A percentile compares a stretch with the other conserved stretches of the same genome.
Conservation (phyloP, 139 green algal genomes). For the Closterium sp. region DNA sequence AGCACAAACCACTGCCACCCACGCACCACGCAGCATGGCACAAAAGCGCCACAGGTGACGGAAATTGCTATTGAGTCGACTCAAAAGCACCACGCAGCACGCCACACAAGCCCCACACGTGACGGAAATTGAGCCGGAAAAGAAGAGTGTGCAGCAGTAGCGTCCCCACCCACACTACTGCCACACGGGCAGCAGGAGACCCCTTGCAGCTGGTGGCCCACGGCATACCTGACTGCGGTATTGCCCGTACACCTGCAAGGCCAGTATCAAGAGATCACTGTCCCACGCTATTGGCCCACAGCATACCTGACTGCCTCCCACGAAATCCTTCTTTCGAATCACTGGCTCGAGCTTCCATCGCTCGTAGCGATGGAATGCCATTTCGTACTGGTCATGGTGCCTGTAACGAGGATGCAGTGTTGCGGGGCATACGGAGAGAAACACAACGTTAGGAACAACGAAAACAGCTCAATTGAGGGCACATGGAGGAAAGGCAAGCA, state of each 20-base stretch:
- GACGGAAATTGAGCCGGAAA: neutral
- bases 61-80: no score
- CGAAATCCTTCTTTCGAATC: neutral
- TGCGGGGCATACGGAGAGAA: no score
- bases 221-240: neutral
- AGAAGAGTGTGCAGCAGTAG: neutral
- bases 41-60: no score
- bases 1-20: neutral
- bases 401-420: no score
- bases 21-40: neutral
- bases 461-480: no score
- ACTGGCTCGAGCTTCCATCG: neutral
- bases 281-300: neutral
- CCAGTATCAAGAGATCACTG: no score
- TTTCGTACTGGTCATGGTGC: neutral
- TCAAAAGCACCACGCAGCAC: neutral
- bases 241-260: no score
- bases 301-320: neutral
- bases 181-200: neutral
- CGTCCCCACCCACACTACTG: neutral
- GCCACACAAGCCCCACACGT: no score
- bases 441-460: no score
- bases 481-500: neutral
- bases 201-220: neutral
- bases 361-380: neutral